These are phyloP conservation scores for Leccinum idahoense DNA, from an alignment of 1,284 basidiomycete species.

Conservation along the genomic window DNA sequence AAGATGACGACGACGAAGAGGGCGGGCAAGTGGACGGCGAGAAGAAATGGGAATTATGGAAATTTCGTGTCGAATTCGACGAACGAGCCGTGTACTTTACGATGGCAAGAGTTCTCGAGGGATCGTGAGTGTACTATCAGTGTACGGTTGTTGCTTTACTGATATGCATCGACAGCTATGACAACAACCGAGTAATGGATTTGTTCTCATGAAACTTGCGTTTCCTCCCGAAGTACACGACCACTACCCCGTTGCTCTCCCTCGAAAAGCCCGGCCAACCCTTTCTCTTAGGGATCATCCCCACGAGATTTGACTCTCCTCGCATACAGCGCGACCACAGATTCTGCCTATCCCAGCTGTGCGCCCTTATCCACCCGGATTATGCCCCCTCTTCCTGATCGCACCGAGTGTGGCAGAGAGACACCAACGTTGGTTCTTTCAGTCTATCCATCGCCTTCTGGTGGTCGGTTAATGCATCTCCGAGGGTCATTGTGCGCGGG, in stretches of 20 bases:
- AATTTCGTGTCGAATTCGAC: conserved; percentile 70
- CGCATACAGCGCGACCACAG: conserved; percentile 3
- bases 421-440: conserved; percentile 3
- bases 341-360: conserved; percentile 10
- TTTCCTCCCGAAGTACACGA: conserved; percentile 38
- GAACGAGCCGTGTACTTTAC: conserved; percentile 66
- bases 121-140: conserved; percentile 38
- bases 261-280: conserved; percentile 25
- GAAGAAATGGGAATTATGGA: conserved; percentile 67
- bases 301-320: conserved; percentile 25
- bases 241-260: conserved; percentile 13
- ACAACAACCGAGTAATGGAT: conserved; percentile 50
- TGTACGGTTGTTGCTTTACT: background rate
- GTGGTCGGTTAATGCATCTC: conserved; percentile 1
- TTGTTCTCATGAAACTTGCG: conserved; percentile 49
- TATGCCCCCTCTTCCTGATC: conserved; percentile 23
- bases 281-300: conserved; percentile 25
- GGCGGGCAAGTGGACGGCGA: conserved; percentile 13
- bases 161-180: conserved; percentile 29
- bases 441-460: conserved; percentile 7
- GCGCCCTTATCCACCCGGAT: conserved; percentile 26
- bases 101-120: conserved; percentile 58
- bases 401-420: conserved; percentile 15
- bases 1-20: conserved; percentile 7
- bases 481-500: conserved; percentile 10